Conservation (phyloP, 164 flowering plant genomes). For the Magnolia changhungtana region DNA sequence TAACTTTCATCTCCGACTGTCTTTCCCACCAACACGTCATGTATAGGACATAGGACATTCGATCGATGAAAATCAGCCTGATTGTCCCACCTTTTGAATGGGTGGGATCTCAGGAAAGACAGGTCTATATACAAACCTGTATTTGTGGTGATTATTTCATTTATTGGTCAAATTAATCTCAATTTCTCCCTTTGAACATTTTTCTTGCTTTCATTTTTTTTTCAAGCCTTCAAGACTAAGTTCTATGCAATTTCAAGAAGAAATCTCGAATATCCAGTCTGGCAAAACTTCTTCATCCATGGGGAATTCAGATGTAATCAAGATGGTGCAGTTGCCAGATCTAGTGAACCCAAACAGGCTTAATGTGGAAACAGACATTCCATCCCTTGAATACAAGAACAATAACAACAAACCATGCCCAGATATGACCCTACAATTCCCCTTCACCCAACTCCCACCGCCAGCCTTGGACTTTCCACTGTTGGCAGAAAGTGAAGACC, state of each 20-base stretch:
- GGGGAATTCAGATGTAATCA: slow-evolving; percentile 29
- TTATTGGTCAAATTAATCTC: too few relatives aligned
- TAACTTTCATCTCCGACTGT: too few relatives aligned
- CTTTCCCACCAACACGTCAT: too few relatives aligned
- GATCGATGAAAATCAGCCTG: too few relatives aligned
- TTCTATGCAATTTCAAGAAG: slow-evolving; percentile 14
- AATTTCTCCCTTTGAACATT: too few relatives aligned
- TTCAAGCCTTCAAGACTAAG: not conserved
- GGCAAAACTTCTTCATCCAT: not conserved
- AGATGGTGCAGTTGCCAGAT: slow-evolving; percentile 41
- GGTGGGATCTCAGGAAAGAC: too few relatives aligned
- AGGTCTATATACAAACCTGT: not conserved
- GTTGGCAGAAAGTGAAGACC: slow-evolving; percentile 35
- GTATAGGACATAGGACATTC: too few relatives aligned
- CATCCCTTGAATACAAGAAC: slow-evolving; percentile 8
- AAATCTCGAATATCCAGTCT: not conserved
- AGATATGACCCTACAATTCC: slow-evolving; percentile 12
- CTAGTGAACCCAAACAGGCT: slow-evolving; percentile 23
- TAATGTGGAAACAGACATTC: slow-evolving; percentile 13
- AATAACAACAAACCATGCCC: slow-evolving; percentile 13
- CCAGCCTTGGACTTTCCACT: slow-evolving; percentile 27
- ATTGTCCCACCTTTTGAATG: too few relatives aligned
- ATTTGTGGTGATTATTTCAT: too few relatives aligned
- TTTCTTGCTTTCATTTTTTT: not conserved
- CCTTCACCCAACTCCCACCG: slow-evolving; percentile 19